These are phyloP conservation scores for Massarina eburnea DNA, from an alignment of 2,329 filamentous ascomycete species.

Conservation along the genomic window DNA sequence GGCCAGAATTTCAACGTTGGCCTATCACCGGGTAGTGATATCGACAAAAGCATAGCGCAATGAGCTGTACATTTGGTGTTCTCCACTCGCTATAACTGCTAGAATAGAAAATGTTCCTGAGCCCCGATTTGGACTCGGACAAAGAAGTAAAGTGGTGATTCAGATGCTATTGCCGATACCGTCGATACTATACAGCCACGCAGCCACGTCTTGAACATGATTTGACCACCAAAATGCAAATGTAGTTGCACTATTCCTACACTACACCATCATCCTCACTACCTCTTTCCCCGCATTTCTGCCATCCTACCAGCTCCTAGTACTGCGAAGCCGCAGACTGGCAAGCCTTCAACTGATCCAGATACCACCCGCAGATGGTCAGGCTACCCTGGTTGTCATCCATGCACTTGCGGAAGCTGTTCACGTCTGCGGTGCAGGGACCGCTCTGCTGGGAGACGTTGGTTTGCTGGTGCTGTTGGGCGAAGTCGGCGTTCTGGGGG, in stretches of 20 bases:
- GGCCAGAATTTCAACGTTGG: too few relatives aligned
- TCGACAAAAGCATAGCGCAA: too few relatives aligned
- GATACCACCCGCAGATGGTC: conserved; percentile 96
- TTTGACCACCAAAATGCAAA: not conserved
- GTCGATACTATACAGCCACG: not conserved
- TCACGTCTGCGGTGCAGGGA: conserved; percentile 73
- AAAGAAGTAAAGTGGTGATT: not conserved
- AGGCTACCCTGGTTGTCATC: conserved; percentile 92
- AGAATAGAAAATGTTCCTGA: too few relatives aligned
- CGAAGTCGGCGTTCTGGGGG: conserved; percentile 38
- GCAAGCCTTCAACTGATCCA: conserved; percentile 78
- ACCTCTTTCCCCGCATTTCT: not conserved
- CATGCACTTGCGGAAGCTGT: conserved; percentile 92
- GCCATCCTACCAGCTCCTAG: conserved; percentile 30
- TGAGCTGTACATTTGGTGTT: too few relatives aligned
- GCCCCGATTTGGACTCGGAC: too few relatives aligned
- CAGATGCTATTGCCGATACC: not conserved
- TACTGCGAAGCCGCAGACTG: conserved; percentile 52
- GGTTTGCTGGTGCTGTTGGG: conserved; percentile 47
- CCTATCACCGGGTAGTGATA: too few relatives aligned
- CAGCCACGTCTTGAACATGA: not conserved
- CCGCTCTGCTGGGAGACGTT: conserved; percentile 40
- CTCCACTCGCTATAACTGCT: too few relatives aligned
- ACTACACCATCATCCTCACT: not conserved
- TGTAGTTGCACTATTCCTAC: not conserved